phyloP scores from a whole-genome alignment of 2,329 filamentous ascomycete genomes.

The Gremmenia infestans region DNA sequence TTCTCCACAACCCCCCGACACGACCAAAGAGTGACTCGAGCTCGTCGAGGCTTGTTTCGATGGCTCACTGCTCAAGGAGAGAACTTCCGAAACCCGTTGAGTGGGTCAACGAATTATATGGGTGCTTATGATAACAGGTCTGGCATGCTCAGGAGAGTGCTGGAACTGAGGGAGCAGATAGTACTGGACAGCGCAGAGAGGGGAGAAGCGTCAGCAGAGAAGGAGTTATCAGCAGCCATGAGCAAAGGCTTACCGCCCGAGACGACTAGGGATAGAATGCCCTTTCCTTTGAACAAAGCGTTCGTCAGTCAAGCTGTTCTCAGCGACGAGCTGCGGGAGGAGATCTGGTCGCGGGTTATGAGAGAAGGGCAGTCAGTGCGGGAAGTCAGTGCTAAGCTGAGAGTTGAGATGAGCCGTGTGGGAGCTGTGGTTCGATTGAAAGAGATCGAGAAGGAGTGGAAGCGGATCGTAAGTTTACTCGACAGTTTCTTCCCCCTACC shows the following conservation, averaged over 20 bases:
- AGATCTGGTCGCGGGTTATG: slow-evolving; percentile 57
- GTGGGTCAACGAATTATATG: slow-evolving; percentile 30
- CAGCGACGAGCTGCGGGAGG: slow-evolving; percentile 58
- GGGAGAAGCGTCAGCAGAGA: background rate
- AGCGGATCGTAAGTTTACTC: slow-evolving; percentile 51
- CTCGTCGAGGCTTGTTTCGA: slow-evolving; percentile 24
- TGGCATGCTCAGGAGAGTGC: slow-evolving; percentile 25
- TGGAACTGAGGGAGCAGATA: slow-evolving; percentile 1
- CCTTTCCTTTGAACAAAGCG: slow-evolving; percentile 56
- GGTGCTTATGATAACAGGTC: slow-evolving; percentile 23
- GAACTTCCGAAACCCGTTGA: slow-evolving; percentile 25
- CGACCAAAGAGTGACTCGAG: slow-evolving; percentile 24
- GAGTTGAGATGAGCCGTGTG: slow-evolving; percentile 64
- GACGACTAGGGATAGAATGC: slow-evolving; percentile 30
- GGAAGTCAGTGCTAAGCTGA: slow-evolving; percentile 57
- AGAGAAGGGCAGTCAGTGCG: slow-evolving; percentile 51
- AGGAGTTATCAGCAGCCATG: background rate
- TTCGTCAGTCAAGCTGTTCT: slow-evolving; percentile 60
- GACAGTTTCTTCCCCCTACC: slow-evolving; percentile 19
- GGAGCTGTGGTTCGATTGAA: slow-evolving; percentile 66
- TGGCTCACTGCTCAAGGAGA: slow-evolving; percentile 29
- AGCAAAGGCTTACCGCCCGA: slow-evolving; percentile 17
- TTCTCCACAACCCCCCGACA: slow-evolving; percentile 29
- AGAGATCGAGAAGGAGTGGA: slow-evolving; percentile 63
- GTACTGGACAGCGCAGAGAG: background rate